Conservation (phyloP, 1,284 basidiomycete genomes). For the Acaromyces ingoldii region DNA sequence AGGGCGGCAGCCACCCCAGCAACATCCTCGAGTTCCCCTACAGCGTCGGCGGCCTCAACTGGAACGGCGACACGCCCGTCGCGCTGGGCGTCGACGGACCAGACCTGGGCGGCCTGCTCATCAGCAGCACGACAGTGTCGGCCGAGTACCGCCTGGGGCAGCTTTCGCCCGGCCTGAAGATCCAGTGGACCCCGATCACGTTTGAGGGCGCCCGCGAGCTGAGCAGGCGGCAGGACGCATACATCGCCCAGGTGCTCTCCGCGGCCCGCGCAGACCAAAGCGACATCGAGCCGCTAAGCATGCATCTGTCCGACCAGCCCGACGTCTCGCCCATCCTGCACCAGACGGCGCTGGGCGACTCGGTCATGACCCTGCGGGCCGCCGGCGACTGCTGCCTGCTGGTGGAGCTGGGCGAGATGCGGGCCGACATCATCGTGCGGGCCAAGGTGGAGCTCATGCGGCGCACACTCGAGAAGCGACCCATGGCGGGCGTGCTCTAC, state of each 20-base stretch:
- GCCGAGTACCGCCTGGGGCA: conserved; percentile 64
- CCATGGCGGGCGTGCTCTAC: conserved; percentile 50
- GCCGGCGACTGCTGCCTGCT: conserved; percentile 16
- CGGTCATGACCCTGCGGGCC: conserved; percentile 14
- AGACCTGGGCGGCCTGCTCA: conserved; percentile 52
- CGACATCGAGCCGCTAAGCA: not conserved
- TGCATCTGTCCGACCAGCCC: too few species aligned
- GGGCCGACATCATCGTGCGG: conserved; percentile 51
- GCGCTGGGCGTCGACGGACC: conserved; percentile 64
- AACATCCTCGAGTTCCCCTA: conserved; percentile 70
- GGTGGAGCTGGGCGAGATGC: conserved; percentile 20
- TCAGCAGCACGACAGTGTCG: conserved; percentile 57
- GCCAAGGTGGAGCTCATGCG: conserved; percentile 56
- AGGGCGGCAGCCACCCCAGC: conserved; percentile 68
- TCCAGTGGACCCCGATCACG: conserved; percentile 58
- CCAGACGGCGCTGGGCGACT: not conserved
- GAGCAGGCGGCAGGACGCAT: conserved; percentile 17
- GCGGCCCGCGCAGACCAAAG: not conserved
- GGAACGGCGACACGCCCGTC: conserved; percentile 70
- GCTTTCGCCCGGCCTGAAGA: conserved; percentile 57
- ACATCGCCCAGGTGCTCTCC: conserved; percentile 1
- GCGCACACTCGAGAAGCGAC: conserved; percentile 45
- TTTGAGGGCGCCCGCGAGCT: conserved; percentile 53
- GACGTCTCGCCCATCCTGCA: not conserved
- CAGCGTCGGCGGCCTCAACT: conserved; percentile 58